Conservation (phyloP, 768 basidiomycete species). For the Boletus eberwhitei region DNA sequence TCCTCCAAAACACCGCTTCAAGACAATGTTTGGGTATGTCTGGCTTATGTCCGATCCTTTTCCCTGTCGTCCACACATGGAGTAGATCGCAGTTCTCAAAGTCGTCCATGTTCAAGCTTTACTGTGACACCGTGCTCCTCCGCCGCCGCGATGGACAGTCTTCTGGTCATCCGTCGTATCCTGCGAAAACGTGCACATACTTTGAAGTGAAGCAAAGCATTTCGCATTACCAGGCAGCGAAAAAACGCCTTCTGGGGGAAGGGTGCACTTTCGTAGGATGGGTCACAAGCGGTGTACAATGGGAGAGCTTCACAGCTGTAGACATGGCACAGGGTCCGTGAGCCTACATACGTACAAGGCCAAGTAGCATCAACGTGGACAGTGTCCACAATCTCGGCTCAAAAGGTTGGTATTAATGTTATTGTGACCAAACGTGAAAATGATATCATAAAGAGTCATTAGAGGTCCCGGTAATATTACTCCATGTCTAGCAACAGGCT, state of each 20-base stretch:
- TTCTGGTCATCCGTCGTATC: conserved; percentile 11
- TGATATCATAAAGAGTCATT: conserved; percentile 18
- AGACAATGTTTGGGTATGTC: conserved; percentile 58
- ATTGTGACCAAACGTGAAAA: conserved; percentile 6
- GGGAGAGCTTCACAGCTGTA: conserved; percentile 47
- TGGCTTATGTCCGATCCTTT: background rate
- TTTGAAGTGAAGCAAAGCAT: conserved; percentile 40
- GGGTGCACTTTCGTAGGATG: conserved; percentile 58
- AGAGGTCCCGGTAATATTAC: conserved; percentile 2
- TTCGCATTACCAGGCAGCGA: conserved; percentile 49
- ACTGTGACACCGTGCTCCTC: conserved; percentile 24
- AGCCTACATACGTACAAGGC: too few species aligned
- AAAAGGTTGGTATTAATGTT: conserved; percentile 7
- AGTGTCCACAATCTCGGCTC: conserved; percentile 1
- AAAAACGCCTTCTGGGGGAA: conserved; percentile 42
- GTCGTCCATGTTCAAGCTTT: conserved; percentile 50
- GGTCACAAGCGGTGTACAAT: conserved; percentile 50
- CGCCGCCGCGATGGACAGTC: conserved; percentile 7
- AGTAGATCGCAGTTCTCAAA: conserved; percentile 53
- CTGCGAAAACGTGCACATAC: conserved; percentile 39
- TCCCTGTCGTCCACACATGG: background rate
- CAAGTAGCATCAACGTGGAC: background rate
- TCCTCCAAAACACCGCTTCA: conserved; percentile 63
- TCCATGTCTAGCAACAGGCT: conserved; percentile 5
- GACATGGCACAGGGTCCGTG: background rate